phyloP scores from a whole-genome alignment of 169 alveolate genomes.

The Plasmodium gonderi region DNA sequence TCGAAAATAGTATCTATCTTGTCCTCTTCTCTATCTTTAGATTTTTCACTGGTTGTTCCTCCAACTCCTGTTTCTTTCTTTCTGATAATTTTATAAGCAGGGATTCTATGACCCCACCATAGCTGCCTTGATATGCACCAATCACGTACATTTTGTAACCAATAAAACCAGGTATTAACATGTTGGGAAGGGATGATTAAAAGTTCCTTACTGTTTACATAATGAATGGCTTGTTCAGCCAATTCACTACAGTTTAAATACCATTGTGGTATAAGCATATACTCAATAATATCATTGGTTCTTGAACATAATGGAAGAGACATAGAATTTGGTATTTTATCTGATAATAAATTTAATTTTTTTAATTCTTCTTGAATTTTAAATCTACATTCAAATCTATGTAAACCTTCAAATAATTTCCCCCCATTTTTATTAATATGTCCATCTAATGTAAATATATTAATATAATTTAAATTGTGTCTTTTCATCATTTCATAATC shows the following conservation, averaged over 20 bases:
- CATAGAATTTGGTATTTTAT: constrained; percentile 93
- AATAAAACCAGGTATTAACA: constrained; percentile 96
- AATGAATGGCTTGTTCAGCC: constrained; percentile 93
- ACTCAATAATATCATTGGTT: constrained; percentile 98
- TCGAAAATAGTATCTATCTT: neutral
- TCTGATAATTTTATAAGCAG: constrained; percentile 94
- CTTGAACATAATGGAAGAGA: constrained; percentile 98
- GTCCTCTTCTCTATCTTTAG: neutral
- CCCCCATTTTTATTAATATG: constrained; percentile 96
- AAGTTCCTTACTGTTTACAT: constrained; percentile 93
- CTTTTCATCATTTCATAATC: constrained; percentile 98
- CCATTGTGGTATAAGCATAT: constrained; percentile 99
- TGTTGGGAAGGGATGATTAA: constrained; percentile 94
- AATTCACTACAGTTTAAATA: constrained; percentile 96
- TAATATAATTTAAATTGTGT: constrained; percentile 91
- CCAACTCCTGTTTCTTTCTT: constrained; percentile 32
- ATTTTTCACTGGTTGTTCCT: neutral
- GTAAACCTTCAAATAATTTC: constrained; percentile 93
- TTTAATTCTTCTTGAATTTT: constrained; percentile 93
- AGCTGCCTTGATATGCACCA: constrained; percentile 99
- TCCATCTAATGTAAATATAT: constrained; percentile 97
- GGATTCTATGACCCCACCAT: constrained; percentile 99
- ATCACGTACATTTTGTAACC: constrained; percentile 98
- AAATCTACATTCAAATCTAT: constrained; percentile 96
- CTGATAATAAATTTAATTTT: constrained; percentile 90